Evolutionary conservation across 2,329 filamentous ascomycete species (phyloP).

Genomic region (Exophiala calicioides): DNA sequence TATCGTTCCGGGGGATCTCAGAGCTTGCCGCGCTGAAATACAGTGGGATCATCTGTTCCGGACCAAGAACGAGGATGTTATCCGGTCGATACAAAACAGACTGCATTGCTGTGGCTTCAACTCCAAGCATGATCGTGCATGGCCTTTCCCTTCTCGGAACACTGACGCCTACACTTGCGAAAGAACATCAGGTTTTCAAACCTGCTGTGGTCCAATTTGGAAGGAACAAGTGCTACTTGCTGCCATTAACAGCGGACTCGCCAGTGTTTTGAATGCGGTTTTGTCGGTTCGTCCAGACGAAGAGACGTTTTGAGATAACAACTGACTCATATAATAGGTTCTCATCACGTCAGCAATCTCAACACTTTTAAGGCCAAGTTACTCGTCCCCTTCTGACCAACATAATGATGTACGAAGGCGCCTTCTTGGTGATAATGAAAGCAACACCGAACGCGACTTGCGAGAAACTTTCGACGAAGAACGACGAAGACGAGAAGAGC

Average conservation of each 20-base stretch:
- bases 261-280: constrained; percentile 4
- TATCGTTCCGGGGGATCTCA: constrained; percentile 31
- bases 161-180: constrained; percentile 37
- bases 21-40: constrained; percentile 34
- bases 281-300: constrained; percentile 6
- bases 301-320: neutral
- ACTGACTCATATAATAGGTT: neutral
- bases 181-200: constrained; percentile 33
- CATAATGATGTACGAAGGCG: neutral
- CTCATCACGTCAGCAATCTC: neutral
- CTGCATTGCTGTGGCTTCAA: constrained; percentile 39
- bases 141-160: constrained; percentile 38
- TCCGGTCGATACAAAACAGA: constrained; percentile 37
- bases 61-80: constrained; percentile 33
- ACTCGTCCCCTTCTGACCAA: neutral
- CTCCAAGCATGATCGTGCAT: constrained; percentile 38
- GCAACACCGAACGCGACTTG: neutral
- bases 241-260: constrained; percentile 32
- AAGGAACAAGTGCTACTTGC: constrained; percentile 29
- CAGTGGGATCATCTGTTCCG: constrained; percentile 38
- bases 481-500: neutral
- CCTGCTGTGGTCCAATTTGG: constrained; percentile 37
- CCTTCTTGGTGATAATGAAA: neutral
- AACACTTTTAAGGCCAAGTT: neutral
- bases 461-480: neutral